Base-by-base conservation (phyloP, 2,329 filamentous ascomycete species). In the Penicillium occitanis region DNA sequence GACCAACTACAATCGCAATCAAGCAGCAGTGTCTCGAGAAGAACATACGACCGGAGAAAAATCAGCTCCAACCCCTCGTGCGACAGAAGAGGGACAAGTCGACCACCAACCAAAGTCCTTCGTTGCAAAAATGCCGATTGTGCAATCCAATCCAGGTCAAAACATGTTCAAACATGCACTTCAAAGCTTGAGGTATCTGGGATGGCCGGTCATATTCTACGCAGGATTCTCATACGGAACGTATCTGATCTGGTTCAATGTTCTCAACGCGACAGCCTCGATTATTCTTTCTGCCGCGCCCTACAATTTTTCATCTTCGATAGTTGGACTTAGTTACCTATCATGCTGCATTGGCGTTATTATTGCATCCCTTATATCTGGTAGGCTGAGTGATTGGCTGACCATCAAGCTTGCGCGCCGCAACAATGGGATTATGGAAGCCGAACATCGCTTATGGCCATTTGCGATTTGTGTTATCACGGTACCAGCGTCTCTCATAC, bases 1-100 rank as follows among this genome's bases (percentile, higher is more conserved):
- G 71, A 85, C 84, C 2, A 86, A 84, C 73, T 85, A 82, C 68
- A 70, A 71, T 30, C 58, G 64, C 5, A 77, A 79, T 22, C 40
- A 13, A 35, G 55, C 40, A 28, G 37, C 55, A 8, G n/a, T 59
- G 7, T 19, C 30, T 44, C 19, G 35, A 25, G 63, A 37, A 33
- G 48, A 58, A 30, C n/a, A 17, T 28, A 13, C 61, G 8, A 40
- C n/a, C 10, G 30, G 46, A 63, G 63, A 60, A 42, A 50, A 63
- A 33, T 13, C 35, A 42, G 37, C n/a, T 3, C 28, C 25, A 51
- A 17, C 48, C 8, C 11, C 30, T 57, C 53, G 19, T 0, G 19
- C 35, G 6, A 44, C 35, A 19, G 48, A 53, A 28, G 35, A 33
- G 14, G 40, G 17, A 72, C 71, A 6, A 51, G 14, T 35, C 61